phyloP scores from a whole-genome alignment of 73 alveolate species.

The Paramecium pentaurelia region DNA sequence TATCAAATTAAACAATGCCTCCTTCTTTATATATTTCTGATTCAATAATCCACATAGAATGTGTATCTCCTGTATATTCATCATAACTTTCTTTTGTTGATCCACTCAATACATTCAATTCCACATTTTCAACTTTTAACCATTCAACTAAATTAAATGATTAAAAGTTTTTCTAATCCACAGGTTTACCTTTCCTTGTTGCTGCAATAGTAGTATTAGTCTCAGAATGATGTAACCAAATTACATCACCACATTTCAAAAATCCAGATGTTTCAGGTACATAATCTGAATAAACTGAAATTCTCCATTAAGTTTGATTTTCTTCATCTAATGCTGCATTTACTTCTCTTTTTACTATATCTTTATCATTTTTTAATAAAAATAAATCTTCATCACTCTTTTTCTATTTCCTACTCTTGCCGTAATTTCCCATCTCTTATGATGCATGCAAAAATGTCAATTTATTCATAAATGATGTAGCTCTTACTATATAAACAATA shows the following conservation, averaged over 20 bases:
- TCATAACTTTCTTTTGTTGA: slow-evolving; percentile 46
- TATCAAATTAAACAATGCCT: slow-evolving; percentile 53
- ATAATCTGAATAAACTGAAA: slow-evolving; percentile 47
- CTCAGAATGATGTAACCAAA: slow-evolving; percentile 62
- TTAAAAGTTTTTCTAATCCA: neutral
- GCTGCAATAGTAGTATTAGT: slow-evolving; percentile 57
- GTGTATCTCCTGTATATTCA: slow-evolving; percentile 60
- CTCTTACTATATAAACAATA: slow-evolving; percentile 40
- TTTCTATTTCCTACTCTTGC: neutral
- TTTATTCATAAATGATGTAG: slow-evolving; percentile 37
- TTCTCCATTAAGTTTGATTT: slow-evolving; percentile 52
- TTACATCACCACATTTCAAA: slow-evolving; percentile 64
- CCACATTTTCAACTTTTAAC: slow-evolving; percentile 48
- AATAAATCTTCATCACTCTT: neutral
- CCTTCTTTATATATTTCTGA: slow-evolving; percentile 52
- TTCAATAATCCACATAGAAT: slow-evolving; percentile 63
- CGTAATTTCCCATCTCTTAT: slow-evolving; percentile 13
- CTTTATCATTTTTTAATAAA: neutral
- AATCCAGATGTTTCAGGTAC: slow-evolving; percentile 32
- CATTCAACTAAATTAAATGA: slow-evolving; percentile 3
- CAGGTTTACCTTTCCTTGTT: slow-evolving; percentile 14
- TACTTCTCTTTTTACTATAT: slow-evolving; percentile 50
- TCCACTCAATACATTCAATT: slow-evolving; percentile 1
- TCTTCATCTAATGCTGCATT: slow-evolving; percentile 56
- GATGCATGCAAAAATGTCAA: slow-evolving; percentile 43